These are phyloP conservation scores for Yarrowia sp. DNA, from an alignment of 805 yeast species.

Conservation along the genomic window DNA sequence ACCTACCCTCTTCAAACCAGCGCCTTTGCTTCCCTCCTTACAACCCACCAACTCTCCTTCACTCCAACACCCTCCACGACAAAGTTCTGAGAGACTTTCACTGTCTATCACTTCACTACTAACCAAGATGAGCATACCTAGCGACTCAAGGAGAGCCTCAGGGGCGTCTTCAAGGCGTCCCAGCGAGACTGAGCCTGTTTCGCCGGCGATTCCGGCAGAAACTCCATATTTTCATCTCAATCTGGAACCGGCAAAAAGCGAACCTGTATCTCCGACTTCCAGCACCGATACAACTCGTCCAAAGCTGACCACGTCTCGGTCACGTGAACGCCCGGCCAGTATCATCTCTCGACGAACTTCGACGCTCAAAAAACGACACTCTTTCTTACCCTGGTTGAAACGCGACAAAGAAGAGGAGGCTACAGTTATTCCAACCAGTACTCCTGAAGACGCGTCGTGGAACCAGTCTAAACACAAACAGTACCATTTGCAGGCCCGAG, in stretches of 20 bases:
- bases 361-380: slow-evolving; percentile 10
- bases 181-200: no score
- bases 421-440: background rate
- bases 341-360: slow-evolving; percentile 4
- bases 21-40: no score
- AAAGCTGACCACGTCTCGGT: background rate
- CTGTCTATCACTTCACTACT: background rate
- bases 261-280: background rate
- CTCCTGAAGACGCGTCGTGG: background rate
- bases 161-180: no score
- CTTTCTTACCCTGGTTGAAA: slow-evolving; percentile 18
- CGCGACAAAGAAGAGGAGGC: background rate
- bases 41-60: no score
- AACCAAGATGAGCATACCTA: slow-evolving; percentile 10
- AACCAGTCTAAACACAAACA: slow-evolving; percentile 11
- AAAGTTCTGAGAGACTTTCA: background rate
- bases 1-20: no score
- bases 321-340: background rate
- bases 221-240: background rate
- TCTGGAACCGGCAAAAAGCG: slow-evolving; percentile 5
- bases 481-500: slow-evolving; percentile 10
- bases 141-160: background rate
- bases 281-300: background rate
- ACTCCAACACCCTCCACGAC: no score
- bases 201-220: background rate